phyloP scores from a whole-genome alignment of 2,329 filamentous ascomycete genomes.

The Neonectria faginata region DNA sequence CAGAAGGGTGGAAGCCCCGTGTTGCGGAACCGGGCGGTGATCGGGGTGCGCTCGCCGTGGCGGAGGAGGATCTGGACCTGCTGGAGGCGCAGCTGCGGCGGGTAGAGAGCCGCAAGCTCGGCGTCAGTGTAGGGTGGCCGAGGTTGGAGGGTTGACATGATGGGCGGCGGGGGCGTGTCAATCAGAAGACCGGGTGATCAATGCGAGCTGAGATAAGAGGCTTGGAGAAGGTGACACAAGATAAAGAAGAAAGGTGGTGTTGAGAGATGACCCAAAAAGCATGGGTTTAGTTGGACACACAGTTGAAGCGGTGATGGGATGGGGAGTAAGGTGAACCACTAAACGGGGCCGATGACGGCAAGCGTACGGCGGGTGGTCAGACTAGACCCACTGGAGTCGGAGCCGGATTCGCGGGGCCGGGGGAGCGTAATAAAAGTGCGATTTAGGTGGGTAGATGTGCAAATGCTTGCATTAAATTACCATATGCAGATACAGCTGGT shows the following conservation, averaged over 20 bases:
- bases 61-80: slow-evolving; percentile 89
- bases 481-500: not conserved
- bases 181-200: not conserved
- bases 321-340: not conserved
- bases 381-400: slow-evolving; percentile 6
- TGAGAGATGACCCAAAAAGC: not conserved
- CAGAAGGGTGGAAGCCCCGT: slow-evolving; percentile 76
- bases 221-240: not conserved
- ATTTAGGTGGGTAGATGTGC: no score
- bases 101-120: slow-evolving; percentile 86
- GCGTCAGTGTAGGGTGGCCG: slow-evolving; percentile 81
- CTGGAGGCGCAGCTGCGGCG: slow-evolving; percentile 81
- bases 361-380: slow-evolving; percentile 6
- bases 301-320: slow-evolving; percentile 4
- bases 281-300: not conserved
- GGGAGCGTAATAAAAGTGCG: not conserved
- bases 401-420: slow-evolving; percentile 18
- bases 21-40: slow-evolving; percentile 89
- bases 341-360: slow-evolving; percentile 21
- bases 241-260: not conserved
- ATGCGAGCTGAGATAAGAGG: not conserved
- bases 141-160: slow-evolving; percentile 83
- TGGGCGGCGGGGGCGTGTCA: slow-evolving; percentile 2
- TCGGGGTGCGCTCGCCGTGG: slow-evolving; percentile 85
- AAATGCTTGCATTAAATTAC: no score